A percentile compares a stretch with the other conserved stretches of the same genome.
Conservation (phyloP, 345 rosid genomes). For the Eutrema yunnanense region DNA sequence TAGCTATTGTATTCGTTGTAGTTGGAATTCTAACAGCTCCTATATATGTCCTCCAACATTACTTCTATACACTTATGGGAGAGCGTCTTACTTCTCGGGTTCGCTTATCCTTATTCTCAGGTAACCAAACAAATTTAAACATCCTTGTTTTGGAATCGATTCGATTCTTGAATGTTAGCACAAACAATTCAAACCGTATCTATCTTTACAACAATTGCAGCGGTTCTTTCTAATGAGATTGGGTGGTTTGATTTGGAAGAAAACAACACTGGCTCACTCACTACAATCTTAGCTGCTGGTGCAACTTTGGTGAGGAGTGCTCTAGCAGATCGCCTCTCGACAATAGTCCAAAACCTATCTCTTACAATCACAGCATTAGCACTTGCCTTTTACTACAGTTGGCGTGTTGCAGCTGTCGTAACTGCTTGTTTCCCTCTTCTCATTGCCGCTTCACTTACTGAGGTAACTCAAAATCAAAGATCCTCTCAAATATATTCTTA, state of each 20-base stretch:
- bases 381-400: constrained; percentile 54
- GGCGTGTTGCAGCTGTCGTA: constrained; percentile 77
- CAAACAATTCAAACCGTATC: too few relatives aligned
- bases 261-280: constrained; percentile 54
- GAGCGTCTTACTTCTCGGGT: constrained; percentile 69
- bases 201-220: constrained; percentile 35
- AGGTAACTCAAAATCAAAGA: constrained; percentile 35
- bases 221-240: constrained; percentile 67
- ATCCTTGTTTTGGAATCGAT: neutral
- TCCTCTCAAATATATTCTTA: neutral
- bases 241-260: constrained; percentile 87
- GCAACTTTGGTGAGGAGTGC: constrained; percentile 71
- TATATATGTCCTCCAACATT: constrained; percentile 61
- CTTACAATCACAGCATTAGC: constrained; percentile 63
- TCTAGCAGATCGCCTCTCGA: constrained; percentile 74
- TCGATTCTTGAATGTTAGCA: neutral
- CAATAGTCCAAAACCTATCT: constrained; percentile 66
- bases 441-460: constrained; percentile 61
- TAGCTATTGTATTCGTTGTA: constrained; percentile 44
- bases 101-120: constrained; percentile 70
- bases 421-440: constrained; percentile 71
- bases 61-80: constrained; percentile 73
- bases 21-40: constrained; percentile 48
- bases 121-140: constrained; percentile 23
- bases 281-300: constrained; percentile 66